A percentile compares a stretch with the other conserved stretches of the same genome.
Conservation (phyloP, 129 eudicot species). For the Arctium lappa region DNA sequence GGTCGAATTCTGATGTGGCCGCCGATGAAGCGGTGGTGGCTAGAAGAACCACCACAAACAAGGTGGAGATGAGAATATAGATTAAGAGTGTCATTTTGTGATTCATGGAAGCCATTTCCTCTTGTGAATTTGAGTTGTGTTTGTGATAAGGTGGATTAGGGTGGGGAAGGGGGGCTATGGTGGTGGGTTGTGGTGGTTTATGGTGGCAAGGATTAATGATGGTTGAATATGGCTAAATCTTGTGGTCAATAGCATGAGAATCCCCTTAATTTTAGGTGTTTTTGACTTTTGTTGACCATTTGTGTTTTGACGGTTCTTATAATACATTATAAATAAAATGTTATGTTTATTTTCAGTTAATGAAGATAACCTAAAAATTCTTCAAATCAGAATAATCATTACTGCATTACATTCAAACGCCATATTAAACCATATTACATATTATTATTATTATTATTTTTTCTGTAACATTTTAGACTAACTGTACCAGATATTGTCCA, state of each 20-base stretch:
- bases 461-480: too few species aligned
- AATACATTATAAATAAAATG: neutral
- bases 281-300: neutral
- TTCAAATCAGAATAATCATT: neutral
- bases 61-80: neutral
- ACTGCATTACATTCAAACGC: too few species aligned
- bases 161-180: neutral
- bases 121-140: neutral
- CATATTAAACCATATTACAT: too few species aligned
- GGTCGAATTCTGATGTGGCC: neutral
- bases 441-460: too few species aligned
- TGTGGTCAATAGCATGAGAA: neutral
- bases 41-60: neutral
- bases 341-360: neutral
- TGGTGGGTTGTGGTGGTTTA: neutral
- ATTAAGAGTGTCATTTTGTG: neutral
- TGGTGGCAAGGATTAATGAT: neutral
- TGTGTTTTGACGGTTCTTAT: neutral
- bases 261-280: neutral
- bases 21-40: neutral
- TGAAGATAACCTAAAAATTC: neutral
- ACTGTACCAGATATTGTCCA: too few species aligned
- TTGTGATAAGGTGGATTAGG: neutral
- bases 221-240: neutral
- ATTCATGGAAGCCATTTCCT: neutral